phyloP scores from a whole-genome alignment of 257 asterid genomes.

The Petunia secreta region DNA sequence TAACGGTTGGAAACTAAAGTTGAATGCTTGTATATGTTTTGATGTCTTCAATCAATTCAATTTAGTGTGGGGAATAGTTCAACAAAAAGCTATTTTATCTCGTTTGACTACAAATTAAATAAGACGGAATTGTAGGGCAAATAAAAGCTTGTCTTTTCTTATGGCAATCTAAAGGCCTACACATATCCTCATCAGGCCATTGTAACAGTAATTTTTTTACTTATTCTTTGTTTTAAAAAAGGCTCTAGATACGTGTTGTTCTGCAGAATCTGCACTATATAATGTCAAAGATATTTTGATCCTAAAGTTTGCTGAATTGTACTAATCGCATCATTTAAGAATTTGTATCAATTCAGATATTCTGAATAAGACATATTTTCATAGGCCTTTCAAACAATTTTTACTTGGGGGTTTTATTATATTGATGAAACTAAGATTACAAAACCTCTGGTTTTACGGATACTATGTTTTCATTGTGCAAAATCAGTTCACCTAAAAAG shows the following conservation, averaged over 20 bases:
- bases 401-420: no score
- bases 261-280: background rate
- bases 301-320: background rate
- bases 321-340: no score
- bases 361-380: no score
- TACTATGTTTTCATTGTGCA: no score
- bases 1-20: constrained; percentile 1
- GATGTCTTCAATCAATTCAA: background rate
- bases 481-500: no score
- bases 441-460: no score
- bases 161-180: background rate
- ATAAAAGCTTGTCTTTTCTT: background rate
- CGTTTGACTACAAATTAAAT: background rate
- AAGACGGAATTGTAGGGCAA: background rate
- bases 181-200: background rate
- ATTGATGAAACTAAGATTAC: no score
- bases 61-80: background rate
- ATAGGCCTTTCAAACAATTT: no score
- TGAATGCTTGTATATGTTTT: background rate
- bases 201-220: background rate
- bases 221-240: no score
- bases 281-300: background rate
- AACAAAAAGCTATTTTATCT: background rate
- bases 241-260: background rate
- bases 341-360: no score